phyloP scores from a whole-genome alignment of 1,284 basidiomycete species.

The Sanghuangporus sanghuang region DNA sequence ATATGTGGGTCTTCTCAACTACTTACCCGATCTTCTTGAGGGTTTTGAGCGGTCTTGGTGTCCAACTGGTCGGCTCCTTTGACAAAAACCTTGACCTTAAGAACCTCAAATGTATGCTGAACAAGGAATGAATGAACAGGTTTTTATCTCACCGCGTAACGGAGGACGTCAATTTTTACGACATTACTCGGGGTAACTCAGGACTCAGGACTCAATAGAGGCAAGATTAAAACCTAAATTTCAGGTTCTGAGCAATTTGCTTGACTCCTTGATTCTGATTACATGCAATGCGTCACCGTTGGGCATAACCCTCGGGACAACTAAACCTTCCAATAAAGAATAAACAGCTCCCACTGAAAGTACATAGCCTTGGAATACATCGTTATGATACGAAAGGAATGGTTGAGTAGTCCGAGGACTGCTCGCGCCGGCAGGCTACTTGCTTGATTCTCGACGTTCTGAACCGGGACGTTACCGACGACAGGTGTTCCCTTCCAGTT shows the following conservation, averaged over 20 bases:
- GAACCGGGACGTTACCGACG: neutral
- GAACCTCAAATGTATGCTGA: neutral
- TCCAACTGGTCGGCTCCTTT: neutral
- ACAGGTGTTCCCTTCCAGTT: neutral
- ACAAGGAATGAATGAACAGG: neutral
- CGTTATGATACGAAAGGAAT: neutral
- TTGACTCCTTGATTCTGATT: neutral
- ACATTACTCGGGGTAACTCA: neutral
- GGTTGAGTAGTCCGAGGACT: neutral
- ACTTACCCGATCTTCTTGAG: neutral
- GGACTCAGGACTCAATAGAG: neutral
- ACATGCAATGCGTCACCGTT: neutral
- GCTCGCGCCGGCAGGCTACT: neutral
- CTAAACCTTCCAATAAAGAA: neutral
- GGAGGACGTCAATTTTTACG: neutral
- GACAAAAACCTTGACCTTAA: neutral
- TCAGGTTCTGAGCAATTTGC: neutral
- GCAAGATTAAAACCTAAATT: neutral
- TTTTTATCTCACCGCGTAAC: neutral
- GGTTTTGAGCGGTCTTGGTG: neutral
- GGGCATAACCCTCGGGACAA: neutral
- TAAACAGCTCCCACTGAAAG: neutral
- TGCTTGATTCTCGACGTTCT: neutral
- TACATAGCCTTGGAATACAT: neutral
- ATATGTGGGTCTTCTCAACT: neutral